Percentiles rank a stretch among this genome's conserved stretches.
phyloP scores from a whole-genome alignment of 768 basidiomycete species.

The Crepidotus variabilis region DNA sequence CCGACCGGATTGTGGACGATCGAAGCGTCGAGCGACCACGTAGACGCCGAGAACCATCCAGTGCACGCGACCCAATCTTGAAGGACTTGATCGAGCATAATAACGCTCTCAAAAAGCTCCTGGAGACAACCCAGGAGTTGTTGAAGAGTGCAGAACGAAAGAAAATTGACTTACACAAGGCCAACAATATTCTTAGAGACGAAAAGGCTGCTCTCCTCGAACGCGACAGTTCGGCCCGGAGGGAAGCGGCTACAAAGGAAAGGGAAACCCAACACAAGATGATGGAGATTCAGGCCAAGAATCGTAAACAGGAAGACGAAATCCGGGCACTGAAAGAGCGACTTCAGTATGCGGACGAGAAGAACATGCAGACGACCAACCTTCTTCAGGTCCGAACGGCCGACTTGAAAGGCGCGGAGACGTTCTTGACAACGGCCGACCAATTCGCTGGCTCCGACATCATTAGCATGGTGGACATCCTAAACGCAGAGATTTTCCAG shows the following conservation, averaged over 20 bases:
- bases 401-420: constrained; percentile 45
- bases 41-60: constrained; percentile 2
- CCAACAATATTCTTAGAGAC: constrained; percentile 5
- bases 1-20: constrained; percentile 1
- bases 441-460: constrained; percentile 41
- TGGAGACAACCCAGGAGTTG: background rate
- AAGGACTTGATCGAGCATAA: constrained; percentile 5
- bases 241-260: constrained; percentile 7
- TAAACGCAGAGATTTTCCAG: constrained; percentile 49
- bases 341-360: constrained; percentile 9
- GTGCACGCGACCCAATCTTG: constrained; percentile 6
- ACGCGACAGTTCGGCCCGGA: background rate
- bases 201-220: constrained; percentile 1
- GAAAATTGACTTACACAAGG: constrained; percentile 6
- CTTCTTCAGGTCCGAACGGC: constrained; percentile 35
- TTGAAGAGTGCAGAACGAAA: constrained; percentile 3
- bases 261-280: constrained; percentile 1
- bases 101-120: background rate
- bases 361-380: constrained; percentile 7
- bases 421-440: constrained; percentile 40
- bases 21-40: constrained; percentile 4
- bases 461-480: constrained; percentile 31
- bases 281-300: background rate
- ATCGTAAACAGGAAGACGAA: constrained; percentile 8
- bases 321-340: constrained; percentile 3